Percentiles rank a stretch among this genome's conserved stretches.
Conservation (phyloP, 225 moss, liverwort and hornwort genomes). For the Sphagnum contortum region DNA sequence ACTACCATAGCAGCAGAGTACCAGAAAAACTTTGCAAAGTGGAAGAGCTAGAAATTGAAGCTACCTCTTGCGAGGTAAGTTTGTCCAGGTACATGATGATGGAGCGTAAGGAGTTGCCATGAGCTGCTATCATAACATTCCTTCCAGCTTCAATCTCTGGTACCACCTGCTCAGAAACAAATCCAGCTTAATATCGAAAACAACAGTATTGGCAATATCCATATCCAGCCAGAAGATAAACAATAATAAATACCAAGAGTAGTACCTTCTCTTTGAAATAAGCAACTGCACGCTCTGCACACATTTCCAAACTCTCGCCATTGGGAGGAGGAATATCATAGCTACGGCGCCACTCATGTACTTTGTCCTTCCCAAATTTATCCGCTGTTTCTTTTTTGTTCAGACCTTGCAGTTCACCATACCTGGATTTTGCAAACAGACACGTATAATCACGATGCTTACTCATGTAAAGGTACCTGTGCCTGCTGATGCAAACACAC, state of each 20-base stretch:
- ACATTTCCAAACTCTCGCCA: constrained; percentile 88
- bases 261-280: constrained; percentile 62
- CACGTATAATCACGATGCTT: not conserved
- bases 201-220: no score
- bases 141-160: constrained; percentile 74
- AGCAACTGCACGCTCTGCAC: constrained; percentile 85
- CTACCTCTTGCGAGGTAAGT: constrained; percentile 71
- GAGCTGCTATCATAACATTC: constrained; percentile 88
- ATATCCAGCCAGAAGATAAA: no score
- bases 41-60: not conserved
- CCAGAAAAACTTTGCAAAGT: not conserved
- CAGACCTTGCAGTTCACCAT: constrained; percentile 87
- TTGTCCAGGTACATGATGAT: constrained; percentile 96
- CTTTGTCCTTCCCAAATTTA: constrained; percentile 71
- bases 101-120: constrained; percentile 82
- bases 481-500: no score
- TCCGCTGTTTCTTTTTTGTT: constrained; percentile 96
- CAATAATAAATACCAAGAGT: not conserved
- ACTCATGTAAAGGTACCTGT: not conserved
- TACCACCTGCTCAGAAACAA: constrained; percentile 48
- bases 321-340: constrained; percentile 88
- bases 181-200: not conserved
- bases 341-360: constrained; percentile 83
- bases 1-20: not conserved
- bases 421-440: constrained; percentile 18